Conservation (phyloP, 1,284 basidiomycete species). For the Cronartium ribicola region DNA sequence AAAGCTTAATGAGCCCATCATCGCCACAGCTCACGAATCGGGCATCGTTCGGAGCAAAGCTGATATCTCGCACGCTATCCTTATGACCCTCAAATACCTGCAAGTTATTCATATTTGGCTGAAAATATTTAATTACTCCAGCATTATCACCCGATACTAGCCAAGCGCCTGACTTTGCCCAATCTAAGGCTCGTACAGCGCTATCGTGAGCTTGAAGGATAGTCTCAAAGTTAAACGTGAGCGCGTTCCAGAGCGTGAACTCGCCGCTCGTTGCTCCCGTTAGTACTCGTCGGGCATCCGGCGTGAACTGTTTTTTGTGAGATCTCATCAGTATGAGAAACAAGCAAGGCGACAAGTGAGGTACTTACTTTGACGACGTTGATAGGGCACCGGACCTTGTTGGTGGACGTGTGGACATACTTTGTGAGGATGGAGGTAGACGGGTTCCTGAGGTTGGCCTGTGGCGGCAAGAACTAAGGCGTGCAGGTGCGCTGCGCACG, state of each 20-base stretch:
- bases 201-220: slow-evolving; percentile 90
- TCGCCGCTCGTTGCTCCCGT: slow-evolving; percentile 96
- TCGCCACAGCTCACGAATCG: slow-evolving; percentile 91
- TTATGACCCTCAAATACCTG: slow-evolving; percentile 81
- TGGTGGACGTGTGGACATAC: slow-evolving; percentile 95
- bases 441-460: slow-evolving; percentile 79
- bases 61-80: slow-evolving; percentile 72
- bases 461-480: slow-evolving; percentile 76
- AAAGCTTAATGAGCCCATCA: slow-evolving; percentile 87
- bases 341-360: background rate
- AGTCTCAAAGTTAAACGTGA: slow-evolving; percentile 99
- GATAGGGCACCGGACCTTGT: slow-evolving; percentile 95
- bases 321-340: background rate
- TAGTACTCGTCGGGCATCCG: slow-evolving; percentile 82
- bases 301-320: slow-evolving; percentile 72
- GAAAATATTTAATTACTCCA: slow-evolving; percentile 96
- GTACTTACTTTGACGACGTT: slow-evolving; percentile 79
- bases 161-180: slow-evolving; percentile 84
- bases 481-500: background rate
- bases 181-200: slow-evolving; percentile 81
- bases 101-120: slow-evolving; percentile 97
- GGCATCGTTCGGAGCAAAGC: slow-evolving; percentile 84
- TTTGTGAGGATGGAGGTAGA: slow-evolving; percentile 90
- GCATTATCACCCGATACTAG: slow-evolving; percentile 87
- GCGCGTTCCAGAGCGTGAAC: slow-evolving; percentile 97